These are phyloP conservation scores for Yamadazyma pseudoaaseri DNA, from an alignment of 1,139 yeast genomes.

Conservation along the genomic window DNA sequence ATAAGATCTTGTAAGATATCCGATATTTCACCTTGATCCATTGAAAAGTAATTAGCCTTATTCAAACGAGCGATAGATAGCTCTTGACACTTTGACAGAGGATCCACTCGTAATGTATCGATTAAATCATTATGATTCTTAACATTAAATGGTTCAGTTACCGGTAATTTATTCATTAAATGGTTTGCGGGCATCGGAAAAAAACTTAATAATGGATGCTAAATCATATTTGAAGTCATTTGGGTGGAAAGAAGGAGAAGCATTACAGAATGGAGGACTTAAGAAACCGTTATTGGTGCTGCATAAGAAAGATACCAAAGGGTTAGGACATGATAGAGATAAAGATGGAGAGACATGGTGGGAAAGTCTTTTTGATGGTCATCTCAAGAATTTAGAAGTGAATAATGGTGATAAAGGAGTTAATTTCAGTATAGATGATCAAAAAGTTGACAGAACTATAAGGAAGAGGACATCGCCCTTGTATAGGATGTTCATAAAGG, in stretches of 20 bases:
- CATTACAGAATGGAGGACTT: slow-evolving; percentile 74
- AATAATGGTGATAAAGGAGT: slow-evolving; percentile 24
- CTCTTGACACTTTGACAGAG: slow-evolving; percentile 6
- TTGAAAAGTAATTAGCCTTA: slow-evolving; percentile 22
- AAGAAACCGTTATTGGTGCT: slow-evolving; percentile 83
- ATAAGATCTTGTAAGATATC: slow-evolving; percentile 27
- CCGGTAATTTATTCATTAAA: background rate
- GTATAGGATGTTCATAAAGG: slow-evolving; percentile 77
- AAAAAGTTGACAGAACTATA: slow-evolving; percentile 34
- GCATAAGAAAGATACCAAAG: slow-evolving; percentile 88
- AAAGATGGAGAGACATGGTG: slow-evolving; percentile 88
- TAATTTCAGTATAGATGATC: slow-evolving; percentile 44
- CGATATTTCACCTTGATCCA: slow-evolving; percentile 22
- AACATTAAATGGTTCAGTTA: slow-evolving; percentile 15
- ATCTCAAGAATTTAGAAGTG: slow-evolving; percentile 75
- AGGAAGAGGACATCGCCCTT: slow-evolving; percentile 57
- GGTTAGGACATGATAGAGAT: slow-evolving; percentile 70
- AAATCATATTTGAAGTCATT: slow-evolving; percentile 66
- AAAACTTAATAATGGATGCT: slow-evolving; percentile 60
- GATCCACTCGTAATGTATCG: slow-evolving; percentile 11
- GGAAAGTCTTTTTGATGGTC: slow-evolving; percentile 94
- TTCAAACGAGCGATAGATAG: slow-evolving; percentile 18
- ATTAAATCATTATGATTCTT: slow-evolving; percentile 22
- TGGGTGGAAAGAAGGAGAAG: slow-evolving; percentile 94
- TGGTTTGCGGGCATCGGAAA: no score